phyloP scores from a whole-genome alignment of 2,329 filamentous ascomycete species.

The Neurospora sp. region DNA sequence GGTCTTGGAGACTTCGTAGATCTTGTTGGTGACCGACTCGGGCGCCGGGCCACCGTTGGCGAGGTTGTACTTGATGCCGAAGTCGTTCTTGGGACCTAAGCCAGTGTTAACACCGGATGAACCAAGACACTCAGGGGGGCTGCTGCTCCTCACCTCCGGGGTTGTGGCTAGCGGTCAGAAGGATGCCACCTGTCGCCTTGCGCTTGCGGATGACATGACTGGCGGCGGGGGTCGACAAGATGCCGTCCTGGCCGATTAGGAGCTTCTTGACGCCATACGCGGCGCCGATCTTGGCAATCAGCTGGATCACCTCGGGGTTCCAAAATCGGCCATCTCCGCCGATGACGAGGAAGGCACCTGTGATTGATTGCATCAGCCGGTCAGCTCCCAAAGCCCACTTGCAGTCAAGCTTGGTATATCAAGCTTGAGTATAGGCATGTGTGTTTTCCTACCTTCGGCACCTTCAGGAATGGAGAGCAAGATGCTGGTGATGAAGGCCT shows the following conservation, averaged over 20 bases:
- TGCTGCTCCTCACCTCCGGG: constrained; percentile 63
- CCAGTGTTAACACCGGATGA: neutral
- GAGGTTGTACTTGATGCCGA: constrained; percentile 99
- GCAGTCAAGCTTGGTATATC: neutral
- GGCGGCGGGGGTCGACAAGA: constrained; percentile 90
- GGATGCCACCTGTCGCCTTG: constrained; percentile 90
- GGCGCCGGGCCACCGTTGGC: constrained; percentile 92
- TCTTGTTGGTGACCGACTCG: constrained; percentile 96
- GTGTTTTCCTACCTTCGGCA: constrained; percentile 52
- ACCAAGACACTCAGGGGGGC: neutral
- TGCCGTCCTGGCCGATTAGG: constrained; percentile 89
- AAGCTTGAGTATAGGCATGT: neutral
- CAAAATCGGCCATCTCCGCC: constrained; percentile 95
- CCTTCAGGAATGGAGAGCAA: constrained; percentile 95
- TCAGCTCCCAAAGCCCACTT: neutral
- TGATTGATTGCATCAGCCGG: neutral
- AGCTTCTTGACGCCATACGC: constrained; percentile 99
- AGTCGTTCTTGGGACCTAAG: constrained; percentile 81
- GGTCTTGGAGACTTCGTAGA: constrained; percentile 83
- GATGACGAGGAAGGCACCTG: constrained; percentile 78
- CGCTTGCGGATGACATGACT: constrained; percentile 92
- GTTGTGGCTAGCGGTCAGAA: constrained; percentile 96
- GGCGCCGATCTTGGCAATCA: constrained; percentile 94
- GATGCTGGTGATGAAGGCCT: constrained; percentile 90
- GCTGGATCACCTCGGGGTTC: constrained; percentile 92